Evolutionary conservation across 2,329 filamentous ascomycete genomes (phyloP).

Genomic region (Arachnopeziza araneosa): DNA sequence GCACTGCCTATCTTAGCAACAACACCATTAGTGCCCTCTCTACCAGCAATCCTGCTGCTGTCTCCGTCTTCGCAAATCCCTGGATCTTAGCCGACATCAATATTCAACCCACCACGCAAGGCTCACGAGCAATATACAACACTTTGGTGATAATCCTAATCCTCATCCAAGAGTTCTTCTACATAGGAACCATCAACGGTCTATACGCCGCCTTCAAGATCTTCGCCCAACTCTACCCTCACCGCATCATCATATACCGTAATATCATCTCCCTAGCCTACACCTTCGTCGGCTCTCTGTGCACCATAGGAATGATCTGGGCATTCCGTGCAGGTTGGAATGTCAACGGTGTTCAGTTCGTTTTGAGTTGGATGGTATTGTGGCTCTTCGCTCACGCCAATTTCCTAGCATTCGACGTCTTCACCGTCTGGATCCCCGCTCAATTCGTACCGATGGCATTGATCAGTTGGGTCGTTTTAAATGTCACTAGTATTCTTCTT

Average conservation of each 20-base stretch:
- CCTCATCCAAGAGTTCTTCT: constrained; percentile 31
- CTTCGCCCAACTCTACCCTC: constrained; percentile 17
- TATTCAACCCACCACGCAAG: constrained; percentile 33
- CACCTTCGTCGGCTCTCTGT: constrained; percentile 34
- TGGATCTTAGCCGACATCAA: constrained; percentile 12
- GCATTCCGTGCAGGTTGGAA: constrained; percentile 39
- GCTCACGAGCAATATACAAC: constrained; percentile 33
- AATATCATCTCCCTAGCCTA: constrained; percentile 29
- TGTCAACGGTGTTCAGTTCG: constrained; percentile 48
- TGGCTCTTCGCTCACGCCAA: constrained; percentile 54
- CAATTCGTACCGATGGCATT: constrained; percentile 38
- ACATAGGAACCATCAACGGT: constrained; percentile 26
- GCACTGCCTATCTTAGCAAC: background rate
- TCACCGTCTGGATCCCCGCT: constrained; percentile 32
- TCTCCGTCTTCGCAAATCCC: constrained; percentile 1
- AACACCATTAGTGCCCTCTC: background rate
- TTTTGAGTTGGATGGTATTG: constrained; percentile 51
- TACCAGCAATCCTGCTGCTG: background rate
- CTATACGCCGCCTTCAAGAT: constrained; percentile 26
- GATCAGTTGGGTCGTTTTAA: constrained; percentile 58
- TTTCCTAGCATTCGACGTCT: constrained; percentile 38
- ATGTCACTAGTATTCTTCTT: constrained; percentile 56
- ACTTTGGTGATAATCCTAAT: constrained; percentile 36
- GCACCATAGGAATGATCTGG: constrained; percentile 39
- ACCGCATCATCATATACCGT: constrained; percentile 26